Conservation (phyloP, 805 yeast genomes). For the Ogataea wickerhamii region DNA sequence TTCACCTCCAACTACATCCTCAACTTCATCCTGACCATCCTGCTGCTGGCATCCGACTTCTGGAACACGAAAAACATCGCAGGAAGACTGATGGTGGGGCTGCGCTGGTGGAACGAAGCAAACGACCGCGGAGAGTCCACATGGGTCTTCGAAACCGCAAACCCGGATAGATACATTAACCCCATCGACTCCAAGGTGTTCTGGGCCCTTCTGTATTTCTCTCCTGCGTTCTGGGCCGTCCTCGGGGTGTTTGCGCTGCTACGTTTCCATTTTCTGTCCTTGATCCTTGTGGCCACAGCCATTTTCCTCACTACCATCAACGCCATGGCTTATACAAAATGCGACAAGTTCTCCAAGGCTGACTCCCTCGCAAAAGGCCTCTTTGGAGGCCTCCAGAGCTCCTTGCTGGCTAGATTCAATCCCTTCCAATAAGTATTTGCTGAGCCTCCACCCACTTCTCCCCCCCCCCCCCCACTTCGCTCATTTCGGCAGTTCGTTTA, state of each 20-base stretch:
- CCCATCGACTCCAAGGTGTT: conserved; percentile 89
- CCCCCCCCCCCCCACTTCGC: conserved; percentile 1
- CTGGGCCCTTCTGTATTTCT: conserved; percentile 73
- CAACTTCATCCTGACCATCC: conserved; percentile 72
- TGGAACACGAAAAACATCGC: conserved; percentile 91
- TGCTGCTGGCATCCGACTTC: conserved; percentile 82
- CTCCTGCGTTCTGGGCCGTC: conserved; percentile 73
- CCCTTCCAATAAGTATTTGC: conserved; percentile 29
- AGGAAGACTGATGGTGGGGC: conserved; percentile 85
- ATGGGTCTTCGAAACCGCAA: conserved; percentile 89
- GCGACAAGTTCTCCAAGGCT: conserved; percentile 90
- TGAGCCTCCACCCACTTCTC: not conserved
- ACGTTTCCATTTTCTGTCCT: conserved; percentile 67
- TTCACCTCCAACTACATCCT: conserved; percentile 66
- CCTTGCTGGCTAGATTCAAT: conserved; percentile 43
- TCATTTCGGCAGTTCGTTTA: conserved; percentile 12
- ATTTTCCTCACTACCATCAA: conserved; percentile 72
- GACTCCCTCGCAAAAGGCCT: conserved; percentile 58
- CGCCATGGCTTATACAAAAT: conserved; percentile 84
- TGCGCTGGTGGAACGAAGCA: conserved; percentile 97
- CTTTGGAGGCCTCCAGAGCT: conserved; percentile 49
- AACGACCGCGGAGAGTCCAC: conserved; percentile 58
- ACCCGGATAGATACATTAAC: conserved; percentile 67
- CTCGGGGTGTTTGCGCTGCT: conserved; percentile 75
- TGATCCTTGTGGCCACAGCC: conserved; percentile 63